These are phyloP conservation scores for Mediolabrus comicus DNA, from an alignment of 108 stramenopile genomes.

Conservation along the genomic window DNA sequence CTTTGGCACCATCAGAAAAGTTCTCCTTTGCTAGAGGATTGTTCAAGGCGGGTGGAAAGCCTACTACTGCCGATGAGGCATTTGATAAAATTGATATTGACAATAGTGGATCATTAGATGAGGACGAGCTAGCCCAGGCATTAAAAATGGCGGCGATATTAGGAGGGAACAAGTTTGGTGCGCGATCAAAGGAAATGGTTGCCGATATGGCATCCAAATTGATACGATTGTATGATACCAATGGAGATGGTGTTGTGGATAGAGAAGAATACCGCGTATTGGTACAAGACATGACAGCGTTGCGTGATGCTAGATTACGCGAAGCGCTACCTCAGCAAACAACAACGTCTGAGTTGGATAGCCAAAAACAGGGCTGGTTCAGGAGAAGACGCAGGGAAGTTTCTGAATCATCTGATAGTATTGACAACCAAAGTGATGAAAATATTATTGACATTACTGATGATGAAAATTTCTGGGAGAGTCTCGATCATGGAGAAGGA, in stretches of 20 bases:
- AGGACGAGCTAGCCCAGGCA: constrained; percentile 72
- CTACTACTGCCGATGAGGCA: constrained; percentile 68
- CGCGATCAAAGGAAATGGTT: constrained; percentile 37
- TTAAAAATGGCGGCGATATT: constrained; percentile 57
- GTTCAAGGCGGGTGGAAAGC: constrained; percentile 1
- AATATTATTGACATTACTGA: constrained; percentile 42
- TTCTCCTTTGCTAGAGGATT: constrained; percentile 3
- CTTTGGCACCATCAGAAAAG: constrained; percentile 12
- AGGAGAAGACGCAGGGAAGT: constrained; percentile 8
- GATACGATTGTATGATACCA: constrained; percentile 71
- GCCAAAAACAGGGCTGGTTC: constrained; percentile 11
- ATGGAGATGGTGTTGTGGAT: constrained; percentile 86
- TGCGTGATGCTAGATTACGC: constrained; percentile 37
- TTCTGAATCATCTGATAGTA: neutral
- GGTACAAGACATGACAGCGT: constrained; percentile 85
- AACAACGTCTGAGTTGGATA: neutral
- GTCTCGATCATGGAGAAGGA: constrained; percentile 56
- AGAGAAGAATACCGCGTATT: constrained; percentile 78
- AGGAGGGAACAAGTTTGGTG: constrained; percentile 19
- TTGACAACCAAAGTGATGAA: neutral
- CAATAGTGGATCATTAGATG: constrained; percentile 73
- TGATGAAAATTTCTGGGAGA: constrained; percentile 34
- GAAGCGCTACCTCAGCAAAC: constrained; percentile 14
- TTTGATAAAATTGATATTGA: constrained; percentile 84
- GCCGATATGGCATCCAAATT: constrained; percentile 65